Evolutionary conservation across 192 early-diverging fungal species (phyloP).

Genomic region (Radiomyces spectabilis): DNA sequence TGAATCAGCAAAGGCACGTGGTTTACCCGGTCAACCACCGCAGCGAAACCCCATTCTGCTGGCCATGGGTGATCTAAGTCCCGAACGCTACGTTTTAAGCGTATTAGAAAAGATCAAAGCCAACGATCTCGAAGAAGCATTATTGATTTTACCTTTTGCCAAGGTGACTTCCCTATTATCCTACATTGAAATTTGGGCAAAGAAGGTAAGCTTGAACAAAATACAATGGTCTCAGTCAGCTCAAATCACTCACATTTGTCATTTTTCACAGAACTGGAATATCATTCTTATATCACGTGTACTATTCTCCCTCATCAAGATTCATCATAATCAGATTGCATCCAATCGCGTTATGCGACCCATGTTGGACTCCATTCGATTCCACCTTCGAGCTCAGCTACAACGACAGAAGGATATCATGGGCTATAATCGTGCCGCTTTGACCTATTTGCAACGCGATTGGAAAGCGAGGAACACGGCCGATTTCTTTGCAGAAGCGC

Average conservation of each 20-base stretch:
- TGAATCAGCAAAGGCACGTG: slow-evolving; percentile 36
- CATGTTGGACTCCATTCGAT: slow-evolving; percentile 64
- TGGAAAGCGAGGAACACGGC: slow-evolving; percentile 67
- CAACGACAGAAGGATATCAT: slow-evolving; percentile 71
- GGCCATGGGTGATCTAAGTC: slow-evolving; percentile 50
- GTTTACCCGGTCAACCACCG: slow-evolving; percentile 35
- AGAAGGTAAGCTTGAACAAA: slow-evolving; percentile 41
- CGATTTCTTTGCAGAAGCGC: slow-evolving; percentile 65
- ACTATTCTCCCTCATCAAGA: slow-evolving; percentile 76
- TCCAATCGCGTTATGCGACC: slow-evolving; percentile 72
- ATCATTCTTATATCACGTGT: slow-evolving; percentile 73
- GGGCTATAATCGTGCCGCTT: slow-evolving; percentile 85
- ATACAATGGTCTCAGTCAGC: slow-evolving; percentile 1
- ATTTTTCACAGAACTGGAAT: slow-evolving; percentile 55
- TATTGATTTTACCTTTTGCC: slow-evolving; percentile 82
- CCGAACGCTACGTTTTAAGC: slow-evolving; percentile 77
- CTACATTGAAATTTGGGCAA: slow-evolving; percentile 77
- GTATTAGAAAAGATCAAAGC: slow-evolving; percentile 73
- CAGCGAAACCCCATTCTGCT: slow-evolving; percentile 57
- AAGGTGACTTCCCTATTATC: slow-evolving; percentile 72
- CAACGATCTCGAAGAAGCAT: slow-evolving; percentile 81
- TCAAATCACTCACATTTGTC: background rate
- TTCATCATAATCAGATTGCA: slow-evolving; percentile 86
- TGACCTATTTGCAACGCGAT: slow-evolving; percentile 68
- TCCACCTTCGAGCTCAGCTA: slow-evolving; percentile 54